Evolutionary conservation across 495 filamentous ascomycete genomes (phyloP), one percentile per base, ranked within the genome.

Genomic region (Cetradonia linearis): DNA sequence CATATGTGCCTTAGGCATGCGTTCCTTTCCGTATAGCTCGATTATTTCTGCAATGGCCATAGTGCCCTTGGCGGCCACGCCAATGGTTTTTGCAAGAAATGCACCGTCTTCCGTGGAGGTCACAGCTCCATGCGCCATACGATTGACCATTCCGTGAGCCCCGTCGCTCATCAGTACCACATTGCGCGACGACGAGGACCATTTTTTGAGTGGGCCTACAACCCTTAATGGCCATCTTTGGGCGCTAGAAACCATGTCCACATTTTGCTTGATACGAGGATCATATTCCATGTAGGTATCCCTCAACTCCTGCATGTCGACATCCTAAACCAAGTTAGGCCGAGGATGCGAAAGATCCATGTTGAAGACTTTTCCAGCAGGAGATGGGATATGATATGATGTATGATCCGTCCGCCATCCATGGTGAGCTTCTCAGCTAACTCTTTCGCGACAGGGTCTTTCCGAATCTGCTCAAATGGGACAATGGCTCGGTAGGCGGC

Each of bases 341-440:
- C 64, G 61, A 25, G 72, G 73, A 66, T 81, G 78, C 1, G 72
- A 75, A 9, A 81, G 69, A 0, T 78, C 78, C 70, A 79, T 73
- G 58, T 81, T 79, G 63, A 79, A 78, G 6, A 71, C 64, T 47
- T 70, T 74, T 3, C 76, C 76, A 9, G 67, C 70, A 5, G 73
- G n/a, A 73, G 18, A 81, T 79, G 5, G 73, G 75, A 60, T 80
- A 81, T 8, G 73, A 72, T 65, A 81, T 80, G 25, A 76, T 76
- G 63, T 79, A 75, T 5, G 71, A 55, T 13, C 66, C 57, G 28
- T 74, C 69, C 5, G 65, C 61, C 71, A 76, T 74, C 74, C 74
- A 77, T 75, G 3, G 70, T 76, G 23, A 67, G 58, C 53, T 71
- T 74, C 31, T 72, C 60, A 18, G 72, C 65, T 27, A 76, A 63